Conservation (phyloP, 768 basidiomycete genomes). For the Lactarius vividus region DNA sequence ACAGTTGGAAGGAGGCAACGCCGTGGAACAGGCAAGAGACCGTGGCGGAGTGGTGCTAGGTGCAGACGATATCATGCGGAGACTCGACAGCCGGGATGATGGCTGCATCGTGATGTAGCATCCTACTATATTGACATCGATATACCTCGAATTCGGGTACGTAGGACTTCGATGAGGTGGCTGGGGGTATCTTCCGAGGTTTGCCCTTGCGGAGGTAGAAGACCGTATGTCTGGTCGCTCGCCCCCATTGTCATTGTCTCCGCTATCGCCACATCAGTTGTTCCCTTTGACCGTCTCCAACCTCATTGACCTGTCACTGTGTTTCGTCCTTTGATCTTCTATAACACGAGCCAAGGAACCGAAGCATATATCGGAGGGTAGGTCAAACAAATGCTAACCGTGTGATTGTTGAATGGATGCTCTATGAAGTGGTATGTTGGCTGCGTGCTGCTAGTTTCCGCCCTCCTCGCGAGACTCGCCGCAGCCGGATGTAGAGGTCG, state of each 20-base stretch:
- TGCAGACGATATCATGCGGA: constrained; percentile 56
- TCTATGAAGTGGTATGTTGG: constrained; percentile 68
- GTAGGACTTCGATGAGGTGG: background rate
- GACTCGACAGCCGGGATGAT: constrained; percentile 49
- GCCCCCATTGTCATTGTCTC: background rate
- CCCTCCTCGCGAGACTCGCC: too few relatives aligned
- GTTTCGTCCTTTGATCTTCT: background rate
- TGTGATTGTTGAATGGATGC: constrained; percentile 78
- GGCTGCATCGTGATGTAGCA: constrained; percentile 67
- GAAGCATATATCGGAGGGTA: background rate
- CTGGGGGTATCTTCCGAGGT: background rate
- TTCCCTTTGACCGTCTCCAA: too few relatives aligned
- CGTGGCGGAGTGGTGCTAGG: constrained; percentile 43
- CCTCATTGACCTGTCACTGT: too few relatives aligned
- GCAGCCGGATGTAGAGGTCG: constrained; percentile 43
- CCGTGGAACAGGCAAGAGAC: constrained; percentile 22
- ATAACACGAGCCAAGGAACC: background rate
- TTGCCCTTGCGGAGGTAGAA: background rate
- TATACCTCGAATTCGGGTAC: background rate
- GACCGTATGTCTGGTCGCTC: background rate
- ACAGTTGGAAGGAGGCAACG: constrained; percentile 48
- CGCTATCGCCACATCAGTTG: background rate
- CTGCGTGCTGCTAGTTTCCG: constrained; percentile 32
- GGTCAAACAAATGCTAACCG: background rate
- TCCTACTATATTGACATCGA: background rate